phyloP scores from a whole-genome alignment of 2,329 filamentous ascomycete species.

The Pezizomycotina sp. region DNA sequence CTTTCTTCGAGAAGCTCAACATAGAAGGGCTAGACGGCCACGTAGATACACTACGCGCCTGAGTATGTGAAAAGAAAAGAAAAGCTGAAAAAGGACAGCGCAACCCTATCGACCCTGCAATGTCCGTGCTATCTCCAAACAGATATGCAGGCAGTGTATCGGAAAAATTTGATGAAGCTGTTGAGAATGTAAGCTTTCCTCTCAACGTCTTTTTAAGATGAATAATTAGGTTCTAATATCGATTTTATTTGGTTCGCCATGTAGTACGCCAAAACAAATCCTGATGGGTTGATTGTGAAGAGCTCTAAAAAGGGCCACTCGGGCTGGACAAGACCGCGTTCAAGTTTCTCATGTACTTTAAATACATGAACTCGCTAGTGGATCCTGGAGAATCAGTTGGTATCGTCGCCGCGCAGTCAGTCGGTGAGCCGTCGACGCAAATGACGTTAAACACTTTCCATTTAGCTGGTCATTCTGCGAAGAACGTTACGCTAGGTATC shows the following conservation, averaged over 20 bases:
- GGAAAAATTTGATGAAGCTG: slow-evolving; percentile 58
- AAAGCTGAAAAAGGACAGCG: slow-evolving; percentile 54
- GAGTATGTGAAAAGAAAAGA: slow-evolving; percentile 47
- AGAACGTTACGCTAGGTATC: slow-evolving; percentile 98
- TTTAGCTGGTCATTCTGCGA: slow-evolving; percentile 92
- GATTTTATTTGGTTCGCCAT: slow-evolving; percentile 18
- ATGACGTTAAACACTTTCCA: slow-evolving; percentile 99
- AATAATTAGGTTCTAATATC: slow-evolving; percentile 5
- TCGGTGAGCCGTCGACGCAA: slow-evolving; percentile 93
- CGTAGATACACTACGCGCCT: slow-evolving; percentile 41
- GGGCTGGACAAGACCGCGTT: slow-evolving; percentile 51
- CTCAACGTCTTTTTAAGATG: background rate
- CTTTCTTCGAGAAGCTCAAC: slow-evolving; percentile 54
- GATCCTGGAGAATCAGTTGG: slow-evolving; percentile 94
- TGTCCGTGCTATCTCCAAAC: slow-evolving; percentile 23
- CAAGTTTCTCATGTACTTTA: slow-evolving; percentile 70
- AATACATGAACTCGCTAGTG: slow-evolving; percentile 80
- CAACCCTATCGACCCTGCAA: slow-evolving; percentile 16
- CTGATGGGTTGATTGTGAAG: slow-evolving; percentile 41
- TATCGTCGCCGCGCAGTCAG: slow-evolving; percentile 88
- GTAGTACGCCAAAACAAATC: slow-evolving; percentile 65
- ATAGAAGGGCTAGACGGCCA: slow-evolving; percentile 40
- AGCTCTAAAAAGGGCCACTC: slow-evolving; percentile 32
- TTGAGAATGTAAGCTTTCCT: slow-evolving; percentile 39
- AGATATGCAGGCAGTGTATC: slow-evolving; percentile 35